A percentile compares a stretch with the other conserved stretches of the same genome.
These are phyloP conservation scores for Fusarium clavum DNA, from an alignment of 2,329 filamentous ascomycete genomes.

Conservation along the genomic window DNA sequence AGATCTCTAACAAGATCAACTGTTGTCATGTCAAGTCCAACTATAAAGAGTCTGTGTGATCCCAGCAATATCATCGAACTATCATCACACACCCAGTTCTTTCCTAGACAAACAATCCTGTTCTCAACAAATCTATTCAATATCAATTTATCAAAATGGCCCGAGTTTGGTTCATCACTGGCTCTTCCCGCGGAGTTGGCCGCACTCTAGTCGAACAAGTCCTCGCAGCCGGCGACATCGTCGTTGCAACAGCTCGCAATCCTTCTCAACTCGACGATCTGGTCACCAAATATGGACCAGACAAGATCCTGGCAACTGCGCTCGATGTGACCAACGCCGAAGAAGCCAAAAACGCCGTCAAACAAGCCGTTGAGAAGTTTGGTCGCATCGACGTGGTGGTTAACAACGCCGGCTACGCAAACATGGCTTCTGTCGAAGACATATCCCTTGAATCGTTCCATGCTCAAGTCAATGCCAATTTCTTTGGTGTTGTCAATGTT, in stretches of 20 bases:
- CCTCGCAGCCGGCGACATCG: slow-evolving; percentile 54
- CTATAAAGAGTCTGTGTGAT: background rate
- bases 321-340: slow-evolving; percentile 61
- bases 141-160: slow-evolving; percentile 30
- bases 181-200: slow-evolving; percentile 61
- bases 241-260: slow-evolving; percentile 59
- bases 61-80: background rate
- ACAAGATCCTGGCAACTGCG: slow-evolving; percentile 60
- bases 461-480: slow-evolving; percentile 68
- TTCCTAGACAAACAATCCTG: background rate
- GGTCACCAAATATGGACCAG: slow-evolving; percentile 52
- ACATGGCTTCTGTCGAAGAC: slow-evolving; percentile 64
- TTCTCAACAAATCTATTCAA: background rate
- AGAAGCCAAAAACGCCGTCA: slow-evolving; percentile 55
- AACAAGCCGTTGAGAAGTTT: slow-evolving; percentile 58
- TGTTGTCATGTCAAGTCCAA: background rate
- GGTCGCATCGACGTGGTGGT: slow-evolving; percentile 68
- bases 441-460: slow-evolving; percentile 60
- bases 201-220: slow-evolving; percentile 54
- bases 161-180: slow-evolving; percentile 61
- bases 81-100: too few species aligned
- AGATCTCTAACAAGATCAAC: too few species aligned
- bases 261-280: slow-evolving; percentile 50
- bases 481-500: slow-evolving; percentile 67
- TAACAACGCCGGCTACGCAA: slow-evolving; percentile 71